Evolutionary conservation across 192 early-diverging fungal genomes (phyloP).

Genomic region (Linnemannia elongata): DNA sequence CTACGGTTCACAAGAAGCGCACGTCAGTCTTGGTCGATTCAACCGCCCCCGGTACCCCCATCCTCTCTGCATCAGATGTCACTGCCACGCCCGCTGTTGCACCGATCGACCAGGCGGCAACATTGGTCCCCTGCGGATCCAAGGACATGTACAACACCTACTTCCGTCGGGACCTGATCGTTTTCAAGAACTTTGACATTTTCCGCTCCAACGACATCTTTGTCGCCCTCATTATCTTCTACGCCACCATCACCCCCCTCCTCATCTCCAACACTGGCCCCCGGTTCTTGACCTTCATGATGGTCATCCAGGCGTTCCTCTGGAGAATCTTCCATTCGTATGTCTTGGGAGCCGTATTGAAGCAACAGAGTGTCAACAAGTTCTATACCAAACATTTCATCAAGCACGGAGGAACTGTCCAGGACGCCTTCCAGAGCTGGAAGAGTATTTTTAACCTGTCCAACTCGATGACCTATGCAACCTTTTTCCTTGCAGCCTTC

Average conservation of each 20-base stretch:
- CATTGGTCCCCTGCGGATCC: constrained; percentile 51
- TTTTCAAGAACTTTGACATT: constrained; percentile 93
- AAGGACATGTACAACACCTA: constrained; percentile 76
- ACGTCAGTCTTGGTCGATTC: constrained; percentile 17
- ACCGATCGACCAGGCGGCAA: constrained; percentile 30
- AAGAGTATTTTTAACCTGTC: constrained; percentile 95
- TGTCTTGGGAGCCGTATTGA: constrained; percentile 82
- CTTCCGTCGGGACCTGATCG: constrained; percentile 87
- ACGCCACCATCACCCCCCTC: constrained; percentile 80
- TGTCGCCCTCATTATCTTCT: constrained; percentile 79
- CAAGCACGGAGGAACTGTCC: constrained; percentile 88
- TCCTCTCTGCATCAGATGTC: background rate
- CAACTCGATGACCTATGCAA: constrained; percentile 91
- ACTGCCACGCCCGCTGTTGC: constrained; percentile 9
- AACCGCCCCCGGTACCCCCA: background rate
- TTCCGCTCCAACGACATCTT: constrained; percentile 89
- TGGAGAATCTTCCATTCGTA: constrained; percentile 92
- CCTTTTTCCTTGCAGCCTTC: constrained; percentile 86
- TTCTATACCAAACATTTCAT: constrained; percentile 94
- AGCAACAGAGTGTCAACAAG: constrained; percentile 84
- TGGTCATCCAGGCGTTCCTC: constrained; percentile 79
- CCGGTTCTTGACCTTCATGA: constrained; percentile 57
- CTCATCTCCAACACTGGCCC: constrained; percentile 57
- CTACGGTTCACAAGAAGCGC: constrained; percentile 49
- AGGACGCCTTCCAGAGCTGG: constrained; percentile 96